phyloP scores from a whole-genome alignment of 306 rosid species.

The Malus sylvestris region DNA sequence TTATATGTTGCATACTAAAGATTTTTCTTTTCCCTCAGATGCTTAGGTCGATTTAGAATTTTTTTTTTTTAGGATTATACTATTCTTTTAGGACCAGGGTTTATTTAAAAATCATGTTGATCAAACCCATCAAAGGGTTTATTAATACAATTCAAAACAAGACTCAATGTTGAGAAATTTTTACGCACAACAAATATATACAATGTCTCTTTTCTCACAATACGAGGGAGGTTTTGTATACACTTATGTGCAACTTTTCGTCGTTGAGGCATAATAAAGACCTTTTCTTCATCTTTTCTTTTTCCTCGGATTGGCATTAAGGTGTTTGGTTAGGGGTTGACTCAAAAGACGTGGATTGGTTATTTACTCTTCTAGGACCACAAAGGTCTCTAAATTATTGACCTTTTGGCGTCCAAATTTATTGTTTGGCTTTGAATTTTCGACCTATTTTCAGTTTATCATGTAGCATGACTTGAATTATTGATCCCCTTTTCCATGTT shows the following conservation, averaged over 20 bases:
- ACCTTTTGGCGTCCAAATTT: constrained; percentile 7
- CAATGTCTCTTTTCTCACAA: neutral
- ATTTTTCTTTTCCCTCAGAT: neutral
- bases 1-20: neutral
- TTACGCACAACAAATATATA: neutral
- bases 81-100: too few relatives aligned
- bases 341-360: neutral
- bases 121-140: too few relatives aligned
- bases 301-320: neutral
- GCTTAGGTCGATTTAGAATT: neutral
- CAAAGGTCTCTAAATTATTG: neutral
- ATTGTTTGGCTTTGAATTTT: neutral
- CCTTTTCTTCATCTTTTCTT: neutral
- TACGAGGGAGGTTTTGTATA: too few relatives aligned
- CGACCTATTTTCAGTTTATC: neutral
- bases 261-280: neutral
- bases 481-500: neutral
- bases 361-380: constrained; percentile 1
- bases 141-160: too few relatives aligned
- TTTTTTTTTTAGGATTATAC: too few relatives aligned
- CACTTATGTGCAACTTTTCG: neutral
- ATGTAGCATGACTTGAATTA: neutral
- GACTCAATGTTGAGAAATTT: neutral
- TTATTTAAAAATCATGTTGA: too few relatives aligned
- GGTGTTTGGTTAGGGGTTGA: constrained; percentile 2